Evolutionary conservation across 2,329 filamentous ascomycete genomes (phyloP).

Genomic region (Xylaria digitata): DNA sequence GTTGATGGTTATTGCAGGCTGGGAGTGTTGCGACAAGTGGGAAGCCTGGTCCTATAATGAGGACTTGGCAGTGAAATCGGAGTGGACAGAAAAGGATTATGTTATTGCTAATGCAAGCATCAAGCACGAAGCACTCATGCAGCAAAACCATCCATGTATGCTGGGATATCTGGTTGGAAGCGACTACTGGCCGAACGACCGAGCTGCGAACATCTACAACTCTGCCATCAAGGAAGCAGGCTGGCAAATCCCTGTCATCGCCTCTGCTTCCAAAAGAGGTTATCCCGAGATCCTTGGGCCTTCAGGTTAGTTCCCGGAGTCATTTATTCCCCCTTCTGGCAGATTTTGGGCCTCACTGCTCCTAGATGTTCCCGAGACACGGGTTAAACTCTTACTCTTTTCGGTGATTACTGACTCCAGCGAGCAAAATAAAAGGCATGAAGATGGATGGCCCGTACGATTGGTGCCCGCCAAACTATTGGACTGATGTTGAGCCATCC

Average conservation of each 20-base stretch:
- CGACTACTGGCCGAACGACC: constrained; percentile 71
- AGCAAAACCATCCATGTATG: constrained; percentile 69
- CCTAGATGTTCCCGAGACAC: no score
- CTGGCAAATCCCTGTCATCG: constrained; percentile 68
- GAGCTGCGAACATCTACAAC: constrained; percentile 65
- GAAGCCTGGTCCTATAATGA: constrained; percentile 72
- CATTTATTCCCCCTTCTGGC: no score
- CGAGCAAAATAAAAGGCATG: constrained; percentile 55
- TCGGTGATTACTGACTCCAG: no score
- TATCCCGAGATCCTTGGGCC: constrained; percentile 63
- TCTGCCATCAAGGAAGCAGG: constrained; percentile 61
- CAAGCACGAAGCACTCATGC: constrained; percentile 68
- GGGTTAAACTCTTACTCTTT: no score
- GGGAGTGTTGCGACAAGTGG: constrained; percentile 77
- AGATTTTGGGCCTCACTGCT: no score
- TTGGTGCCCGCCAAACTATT: constrained; percentile 74
- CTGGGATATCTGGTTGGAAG: constrained; percentile 70
- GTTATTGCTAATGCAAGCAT: constrained; percentile 64
- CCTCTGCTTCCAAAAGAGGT: constrained; percentile 67
- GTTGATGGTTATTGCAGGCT: constrained; percentile 71
- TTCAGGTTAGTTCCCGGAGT: constrained; percentile 49
- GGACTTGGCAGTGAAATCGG: constrained; percentile 56
- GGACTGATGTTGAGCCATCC: constrained; percentile 61
- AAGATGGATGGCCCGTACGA: constrained; percentile 76
- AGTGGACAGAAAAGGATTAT: constrained; percentile 67